A percentile compares a stretch with the other conserved stretches of the same genome.
phyloP scores from a whole-genome alignment of 768 basidiomycete genomes.

The Mycena alexandri region DNA sequence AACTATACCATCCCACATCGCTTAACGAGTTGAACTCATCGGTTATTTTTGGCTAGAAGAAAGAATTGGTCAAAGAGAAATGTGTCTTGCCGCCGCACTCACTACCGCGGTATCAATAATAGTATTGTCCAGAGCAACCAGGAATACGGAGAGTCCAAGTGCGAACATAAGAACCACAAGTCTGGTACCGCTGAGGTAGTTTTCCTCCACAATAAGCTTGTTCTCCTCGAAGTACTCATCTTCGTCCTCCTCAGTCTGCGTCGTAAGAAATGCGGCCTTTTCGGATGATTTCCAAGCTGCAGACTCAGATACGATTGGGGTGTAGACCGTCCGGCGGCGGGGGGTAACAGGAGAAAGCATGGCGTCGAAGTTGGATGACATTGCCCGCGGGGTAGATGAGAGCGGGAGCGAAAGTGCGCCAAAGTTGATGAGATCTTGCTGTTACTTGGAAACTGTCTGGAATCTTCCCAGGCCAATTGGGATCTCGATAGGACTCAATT shows the following conservation, averaged over 20 bases:
- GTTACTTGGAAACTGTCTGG: no score
- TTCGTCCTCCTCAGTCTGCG: slow-evolving; percentile 14
- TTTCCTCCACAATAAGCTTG: slow-evolving; percentile 4
- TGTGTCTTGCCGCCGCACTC: neutral
- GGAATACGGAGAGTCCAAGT: slow-evolving; percentile 25
- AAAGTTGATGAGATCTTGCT: no score
- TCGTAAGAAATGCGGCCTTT: slow-evolving; percentile 23
- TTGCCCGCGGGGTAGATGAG: neutral
- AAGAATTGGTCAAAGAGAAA: neutral
- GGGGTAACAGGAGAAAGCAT: slow-evolving; percentile 26
- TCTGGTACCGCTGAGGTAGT: slow-evolving; percentile 20
- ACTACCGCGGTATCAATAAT: slow-evolving; percentile 27
- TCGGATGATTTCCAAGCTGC: slow-evolving; percentile 10
- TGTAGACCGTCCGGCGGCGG: slow-evolving; percentile 33
- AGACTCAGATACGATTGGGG: slow-evolving; percentile 10
- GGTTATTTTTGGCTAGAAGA: slow-evolving; percentile 26
- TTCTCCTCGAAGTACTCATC: neutral
- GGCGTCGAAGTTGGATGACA: slow-evolving; percentile 9
- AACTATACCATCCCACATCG: slow-evolving; percentile 31
- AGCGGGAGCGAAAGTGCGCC: neutral
- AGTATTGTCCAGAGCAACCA: slow-evolving; percentile 28
- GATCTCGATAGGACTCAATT: no score
- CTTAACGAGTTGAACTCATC: slow-evolving; percentile 17
- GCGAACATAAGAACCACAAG: slow-evolving; percentile 25
- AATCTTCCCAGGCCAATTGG: no score